Percentiles rank a stretch among this genome's conserved stretches.
These are phyloP conservation scores for Rubus parviflorus DNA, from an alignment of 306 rosid species.

Conservation along the genomic window DNA sequence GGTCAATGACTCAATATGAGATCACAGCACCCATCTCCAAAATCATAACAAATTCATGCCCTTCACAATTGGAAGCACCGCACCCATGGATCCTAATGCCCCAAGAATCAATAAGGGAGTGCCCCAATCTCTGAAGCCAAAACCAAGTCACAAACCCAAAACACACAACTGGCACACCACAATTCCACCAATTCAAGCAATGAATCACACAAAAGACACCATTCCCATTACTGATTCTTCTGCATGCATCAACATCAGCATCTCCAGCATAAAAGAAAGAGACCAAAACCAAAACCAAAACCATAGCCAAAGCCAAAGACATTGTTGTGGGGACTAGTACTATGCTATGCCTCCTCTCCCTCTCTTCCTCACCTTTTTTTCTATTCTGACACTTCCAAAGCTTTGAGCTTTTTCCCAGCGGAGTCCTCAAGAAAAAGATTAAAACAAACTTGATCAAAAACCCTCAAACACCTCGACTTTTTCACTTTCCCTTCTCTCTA, in stretches of 20 bases:
- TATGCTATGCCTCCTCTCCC: neutral
- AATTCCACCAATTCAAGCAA: constrained; percentile 9
- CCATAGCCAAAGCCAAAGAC: neutral
- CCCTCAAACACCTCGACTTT: neutral
- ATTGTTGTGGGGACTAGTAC: neutral
- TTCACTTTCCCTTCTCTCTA: neutral
- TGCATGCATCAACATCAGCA: neutral
- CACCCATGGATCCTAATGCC: too few relatives aligned
- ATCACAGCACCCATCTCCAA: neutral
- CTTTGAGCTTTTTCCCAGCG: neutral
- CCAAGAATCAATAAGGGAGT: neutral
- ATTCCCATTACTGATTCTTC: neutral
- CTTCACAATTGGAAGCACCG: too few relatives aligned
- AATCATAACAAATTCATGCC: neutral
- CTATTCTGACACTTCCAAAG: constrained; percentile 13
- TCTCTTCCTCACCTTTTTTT: neutral
- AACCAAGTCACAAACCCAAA: neutral
- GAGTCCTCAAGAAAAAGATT: constrained; percentile 3
- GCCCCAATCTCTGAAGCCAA: constrained; percentile 10
- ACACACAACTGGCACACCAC: constrained; percentile 6
- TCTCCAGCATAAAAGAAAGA: constrained; percentile 8
- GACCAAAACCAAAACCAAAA: neutral
- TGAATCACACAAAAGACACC: neutral
- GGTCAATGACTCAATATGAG: neutral
- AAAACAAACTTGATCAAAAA: neutral